phyloP scores from a whole-genome alignment of 306 rosid genomes.

The Vachellia collinsii region DNA sequence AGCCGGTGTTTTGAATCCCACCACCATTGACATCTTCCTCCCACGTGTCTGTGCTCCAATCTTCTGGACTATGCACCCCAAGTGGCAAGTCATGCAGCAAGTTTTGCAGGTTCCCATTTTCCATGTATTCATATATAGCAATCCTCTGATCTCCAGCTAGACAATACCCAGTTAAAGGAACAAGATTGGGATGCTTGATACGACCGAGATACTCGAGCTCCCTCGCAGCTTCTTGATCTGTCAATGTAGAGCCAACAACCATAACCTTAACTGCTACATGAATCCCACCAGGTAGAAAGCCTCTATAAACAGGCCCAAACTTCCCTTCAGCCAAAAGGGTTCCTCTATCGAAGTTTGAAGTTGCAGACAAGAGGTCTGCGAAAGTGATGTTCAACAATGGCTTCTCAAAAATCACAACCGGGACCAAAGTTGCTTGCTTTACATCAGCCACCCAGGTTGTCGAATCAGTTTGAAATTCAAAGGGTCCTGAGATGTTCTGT shows the following conservation, averaged over 20 bases:
- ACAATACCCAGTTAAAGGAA: conserved; percentile 97
- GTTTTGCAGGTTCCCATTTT: conserved; percentile 94
- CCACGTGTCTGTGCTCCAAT: conserved; percentile 98
- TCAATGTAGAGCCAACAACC: conserved; percentile 87
- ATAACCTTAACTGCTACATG: conserved; percentile 96
- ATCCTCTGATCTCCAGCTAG: conserved; percentile 97
- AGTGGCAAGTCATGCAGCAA: conserved; percentile 95
- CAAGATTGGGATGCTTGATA: conserved; percentile 96
- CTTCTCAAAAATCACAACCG: conserved; percentile 90
- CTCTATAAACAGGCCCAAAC: conserved; percentile 97
- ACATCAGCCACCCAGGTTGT: conserved; percentile 99
- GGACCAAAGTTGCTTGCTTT: conserved; percentile 88
- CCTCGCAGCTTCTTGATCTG: conserved; percentile 90
- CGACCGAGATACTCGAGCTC: conserved; percentile 96
- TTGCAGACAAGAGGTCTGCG: conserved; percentile 90
- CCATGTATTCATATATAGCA: conserved; percentile 98
- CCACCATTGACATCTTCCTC: conserved; percentile 64
- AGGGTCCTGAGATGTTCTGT: conserved; percentile 86
- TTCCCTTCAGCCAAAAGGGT: conserved; percentile 97
- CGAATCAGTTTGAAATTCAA: conserved; percentile 92
- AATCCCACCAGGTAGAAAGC: conserved; percentile 89
- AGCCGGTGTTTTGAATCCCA: conserved; percentile 76
- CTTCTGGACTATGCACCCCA: conserved; percentile 88
- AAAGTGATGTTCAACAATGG: conserved; percentile 89
- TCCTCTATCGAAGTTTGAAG: conserved; percentile 89